Evolutionary conservation across 768 basidiomycete genomes (phyloP).

Genomic region (Pulveroboletus sp.): DNA sequence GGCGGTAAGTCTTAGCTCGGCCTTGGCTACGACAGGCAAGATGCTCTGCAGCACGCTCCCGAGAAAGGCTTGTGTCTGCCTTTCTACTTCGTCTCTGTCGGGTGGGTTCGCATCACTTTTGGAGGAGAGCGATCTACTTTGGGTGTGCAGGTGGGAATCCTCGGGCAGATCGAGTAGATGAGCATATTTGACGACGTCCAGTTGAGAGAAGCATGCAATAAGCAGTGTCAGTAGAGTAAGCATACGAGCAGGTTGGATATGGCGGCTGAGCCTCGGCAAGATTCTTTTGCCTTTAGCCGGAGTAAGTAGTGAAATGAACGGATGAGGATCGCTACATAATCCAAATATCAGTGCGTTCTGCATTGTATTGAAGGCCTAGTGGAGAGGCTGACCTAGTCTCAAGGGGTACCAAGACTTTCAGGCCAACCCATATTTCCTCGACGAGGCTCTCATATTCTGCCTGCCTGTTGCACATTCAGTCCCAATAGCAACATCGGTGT

Average conservation of each 20-base stretch:
- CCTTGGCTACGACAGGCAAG: constrained; percentile 72
- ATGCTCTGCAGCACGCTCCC: constrained; percentile 83
- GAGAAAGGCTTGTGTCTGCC: constrained; percentile 88
- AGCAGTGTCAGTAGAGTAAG: constrained; percentile 86
- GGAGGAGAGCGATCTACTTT: constrained; percentile 16
- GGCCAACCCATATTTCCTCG: constrained; percentile 71
- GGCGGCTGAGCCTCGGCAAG: constrained; percentile 81
- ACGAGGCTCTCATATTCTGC: constrained; percentile 51
- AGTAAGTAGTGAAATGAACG: constrained; percentile 87
- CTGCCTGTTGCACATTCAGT: constrained; percentile 42
- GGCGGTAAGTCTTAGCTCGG: constrained; percentile 75
- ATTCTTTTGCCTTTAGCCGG: constrained; percentile 92
- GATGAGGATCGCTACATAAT: constrained; percentile 75
- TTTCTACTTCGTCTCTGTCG: constrained; percentile 67
- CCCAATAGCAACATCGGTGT: not conserved
- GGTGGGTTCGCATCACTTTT: constrained; percentile 16
- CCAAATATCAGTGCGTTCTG: not conserved
- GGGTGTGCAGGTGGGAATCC: constrained; percentile 40
- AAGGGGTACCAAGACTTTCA: constrained; percentile 86
- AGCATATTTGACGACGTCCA: constrained; percentile 85
- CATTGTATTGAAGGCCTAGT: not conserved
- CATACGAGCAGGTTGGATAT: constrained; percentile 73
- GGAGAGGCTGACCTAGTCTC: constrained; percentile 70
- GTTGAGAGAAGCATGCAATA: constrained; percentile 89
- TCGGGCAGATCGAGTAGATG: constrained; percentile 63